Evolutionary conservation across 2,329 filamentous ascomycete species (phyloP).

Genomic region (Blastomyces emzantsi): DNA sequence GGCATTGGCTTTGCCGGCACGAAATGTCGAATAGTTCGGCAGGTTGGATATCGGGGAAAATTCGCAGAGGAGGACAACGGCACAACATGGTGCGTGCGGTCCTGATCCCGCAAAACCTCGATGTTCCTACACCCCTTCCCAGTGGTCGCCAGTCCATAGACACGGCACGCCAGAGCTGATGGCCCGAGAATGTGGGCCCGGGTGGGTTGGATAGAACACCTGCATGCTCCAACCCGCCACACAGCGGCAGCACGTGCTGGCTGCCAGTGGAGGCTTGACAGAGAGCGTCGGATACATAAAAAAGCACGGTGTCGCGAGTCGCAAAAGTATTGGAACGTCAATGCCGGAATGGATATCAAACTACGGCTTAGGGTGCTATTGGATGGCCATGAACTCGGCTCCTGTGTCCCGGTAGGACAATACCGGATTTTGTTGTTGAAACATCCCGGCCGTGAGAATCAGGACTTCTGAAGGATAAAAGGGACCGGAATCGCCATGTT

Average conservation of each 20-base stretch:
- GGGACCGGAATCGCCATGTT: not conserved
- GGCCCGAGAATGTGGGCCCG: not conserved
- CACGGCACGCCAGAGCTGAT: not conserved
- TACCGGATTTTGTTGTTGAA: not conserved
- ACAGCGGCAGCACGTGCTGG: not conserved
- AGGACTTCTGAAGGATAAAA: not conserved
- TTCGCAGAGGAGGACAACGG: too few relatives aligned
- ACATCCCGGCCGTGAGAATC: not conserved
- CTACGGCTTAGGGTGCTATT: not conserved
- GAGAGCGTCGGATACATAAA: not conserved
- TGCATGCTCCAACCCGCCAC: not conserved
- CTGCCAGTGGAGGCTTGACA: not conserved
- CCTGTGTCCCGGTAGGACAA: not conserved
- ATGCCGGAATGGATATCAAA: not conserved
- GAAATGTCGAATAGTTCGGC: too few relatives aligned
- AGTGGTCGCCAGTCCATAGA: not conserved
- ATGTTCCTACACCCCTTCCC: too few relatives aligned
- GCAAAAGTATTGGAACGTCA: constrained; percentile 3
- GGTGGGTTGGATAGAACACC: not conserved
- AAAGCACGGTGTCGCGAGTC: not conserved
- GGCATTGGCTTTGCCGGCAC: too few relatives aligned
- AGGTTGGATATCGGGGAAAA: too few relatives aligned
- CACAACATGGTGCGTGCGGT: too few relatives aligned
- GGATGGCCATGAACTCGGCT: not conserved
- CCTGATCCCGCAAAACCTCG: too few relatives aligned